These are phyloP conservation scores for Dendrostoma leiphaemia DNA, from an alignment of 2,329 filamentous ascomycete genomes.

Conservation along the genomic window DNA sequence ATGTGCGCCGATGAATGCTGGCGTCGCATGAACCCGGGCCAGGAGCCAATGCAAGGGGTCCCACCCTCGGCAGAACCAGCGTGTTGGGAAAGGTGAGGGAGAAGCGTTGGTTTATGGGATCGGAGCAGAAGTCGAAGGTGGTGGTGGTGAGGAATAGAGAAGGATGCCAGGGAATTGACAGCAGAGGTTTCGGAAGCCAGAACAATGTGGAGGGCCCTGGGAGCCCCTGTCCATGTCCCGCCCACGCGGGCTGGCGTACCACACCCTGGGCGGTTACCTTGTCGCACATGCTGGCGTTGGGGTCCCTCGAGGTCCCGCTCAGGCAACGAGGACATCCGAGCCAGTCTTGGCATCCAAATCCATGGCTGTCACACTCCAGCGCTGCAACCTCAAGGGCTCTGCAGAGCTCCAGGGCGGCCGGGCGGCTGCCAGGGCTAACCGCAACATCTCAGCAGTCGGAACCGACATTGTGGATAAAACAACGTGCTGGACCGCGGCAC, in stretches of 20 bases:
- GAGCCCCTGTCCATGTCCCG: background rate
- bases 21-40: background rate
- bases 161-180: background rate
- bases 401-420: no score
- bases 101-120: background rate
- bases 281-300: no score
- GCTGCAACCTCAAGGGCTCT: no score
- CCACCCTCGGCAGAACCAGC: background rate
- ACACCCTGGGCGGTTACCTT: background rate
- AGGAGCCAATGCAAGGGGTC: background rate
- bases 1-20: background rate
- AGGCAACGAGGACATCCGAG: no score
- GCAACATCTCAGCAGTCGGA: no score
- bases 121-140: background rate
- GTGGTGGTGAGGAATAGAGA: background rate
- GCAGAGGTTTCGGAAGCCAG: slow-evolving; percentile 1
- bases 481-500: no score
- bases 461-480: no score
- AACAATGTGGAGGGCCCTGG: background rate
- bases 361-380: no score
- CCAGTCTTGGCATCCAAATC: no score
- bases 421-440: no score
- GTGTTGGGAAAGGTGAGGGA: background rate
- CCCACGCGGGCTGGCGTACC: background rate
- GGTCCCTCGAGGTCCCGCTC: no score